Percentiles rank a stretch among this genome's conserved stretches.
Evolutionary conservation across 176 grass and related monocot species (phyloP).

Genomic region (Avena insularis): DNA sequence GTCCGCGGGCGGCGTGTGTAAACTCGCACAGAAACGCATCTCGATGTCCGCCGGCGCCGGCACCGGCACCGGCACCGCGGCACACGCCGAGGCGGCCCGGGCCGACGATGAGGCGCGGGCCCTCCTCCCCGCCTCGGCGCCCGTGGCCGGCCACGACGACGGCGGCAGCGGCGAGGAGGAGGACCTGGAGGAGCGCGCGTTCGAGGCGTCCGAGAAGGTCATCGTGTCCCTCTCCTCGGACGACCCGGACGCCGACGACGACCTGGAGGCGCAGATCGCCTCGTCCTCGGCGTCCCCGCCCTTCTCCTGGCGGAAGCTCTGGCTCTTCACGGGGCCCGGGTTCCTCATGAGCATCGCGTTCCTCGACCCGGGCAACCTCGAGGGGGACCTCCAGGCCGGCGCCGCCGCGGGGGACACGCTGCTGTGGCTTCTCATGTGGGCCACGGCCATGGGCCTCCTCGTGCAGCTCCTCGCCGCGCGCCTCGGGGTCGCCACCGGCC

Average conservation of each 20-base stretch:
- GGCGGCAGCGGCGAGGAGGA: neutral
- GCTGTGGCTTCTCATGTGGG: slow-evolving; percentile 92
- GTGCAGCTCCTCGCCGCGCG: slow-evolving; percentile 90
- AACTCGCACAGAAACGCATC: slow-evolving; percentile 39
- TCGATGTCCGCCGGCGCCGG: slow-evolving; percentile 50
- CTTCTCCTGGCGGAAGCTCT: slow-evolving; percentile 96
- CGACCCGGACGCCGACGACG: slow-evolving; percentile 31
- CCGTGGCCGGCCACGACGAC: slow-evolving; percentile 7
- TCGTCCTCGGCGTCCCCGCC: slow-evolving; percentile 39
- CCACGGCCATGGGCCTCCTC: slow-evolving; percentile 90
- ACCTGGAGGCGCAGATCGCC: slow-evolving; percentile 29
- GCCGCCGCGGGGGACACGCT: slow-evolving; percentile 87
- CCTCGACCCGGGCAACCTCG: slow-evolving; percentile 97
- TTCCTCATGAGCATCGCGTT: slow-evolving; percentile 99
- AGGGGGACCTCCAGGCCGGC: slow-evolving; percentile 94
- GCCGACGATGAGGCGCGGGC: slow-evolving; percentile 54
- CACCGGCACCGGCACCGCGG: slow-evolving; percentile 27
- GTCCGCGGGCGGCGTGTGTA: slow-evolving; percentile 7
- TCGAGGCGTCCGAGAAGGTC: slow-evolving; percentile 74
- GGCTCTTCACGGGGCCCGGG: slow-evolving; percentile 90
- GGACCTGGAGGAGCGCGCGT: slow-evolving; percentile 76
- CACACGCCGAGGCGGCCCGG: neutral
- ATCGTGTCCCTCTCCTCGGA: slow-evolving; percentile 60
- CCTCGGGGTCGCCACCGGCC: slow-evolving; percentile 82
- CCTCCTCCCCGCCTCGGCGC: slow-evolving; percentile 49